Conservation (phyloP, 2,329 filamentous ascomycete genomes). For the Sporothrix luriei region DNA sequence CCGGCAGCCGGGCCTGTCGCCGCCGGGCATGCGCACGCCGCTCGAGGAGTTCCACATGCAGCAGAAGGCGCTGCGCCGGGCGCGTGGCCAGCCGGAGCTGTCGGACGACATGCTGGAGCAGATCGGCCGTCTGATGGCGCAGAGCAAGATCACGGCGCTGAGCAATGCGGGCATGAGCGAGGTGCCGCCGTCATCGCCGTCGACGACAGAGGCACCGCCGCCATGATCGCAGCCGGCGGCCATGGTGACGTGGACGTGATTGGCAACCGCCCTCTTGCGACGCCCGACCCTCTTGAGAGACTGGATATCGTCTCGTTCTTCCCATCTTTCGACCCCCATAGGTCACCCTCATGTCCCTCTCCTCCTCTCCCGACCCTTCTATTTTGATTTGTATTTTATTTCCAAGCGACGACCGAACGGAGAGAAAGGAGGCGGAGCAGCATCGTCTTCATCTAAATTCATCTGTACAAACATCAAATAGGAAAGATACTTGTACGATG, state of each 20-base stretch:
- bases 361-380: neutral
- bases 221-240: neutral
- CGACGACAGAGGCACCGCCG: slow-evolving; percentile 12
- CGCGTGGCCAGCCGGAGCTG: slow-evolving; percentile 59
- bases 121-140: slow-evolving; percentile 63
- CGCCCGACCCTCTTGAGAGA: neutral
- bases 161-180: slow-evolving; percentile 28
- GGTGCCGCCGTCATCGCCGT: slow-evolving; percentile 8
- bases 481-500: slow-evolving; percentile 26
- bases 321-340: neutral
- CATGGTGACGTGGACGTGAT: neutral
- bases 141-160: slow-evolving; percentile 44
- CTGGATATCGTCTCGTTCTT: neutral
- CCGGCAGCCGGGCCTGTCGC: slow-evolving; percentile 44
- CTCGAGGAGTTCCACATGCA: slow-evolving; percentile 62
- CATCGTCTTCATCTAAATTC: neutral
- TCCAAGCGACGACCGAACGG: slow-evolving; percentile 20
- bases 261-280: neutral
- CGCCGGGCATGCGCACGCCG: slow-evolving; percentile 55
- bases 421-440: slow-evolving; percentile 14
- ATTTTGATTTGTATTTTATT: slow-evolving; percentile 26
- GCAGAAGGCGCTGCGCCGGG: slow-evolving; percentile 55
- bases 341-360: neutral
- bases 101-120: slow-evolving; percentile 62
- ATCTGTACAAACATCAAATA: slow-evolving; percentile 9